Evolutionary conservation across 139 green algal species (phyloP).

Genomic region (Chlamydomonas asymmetrica): DNA sequence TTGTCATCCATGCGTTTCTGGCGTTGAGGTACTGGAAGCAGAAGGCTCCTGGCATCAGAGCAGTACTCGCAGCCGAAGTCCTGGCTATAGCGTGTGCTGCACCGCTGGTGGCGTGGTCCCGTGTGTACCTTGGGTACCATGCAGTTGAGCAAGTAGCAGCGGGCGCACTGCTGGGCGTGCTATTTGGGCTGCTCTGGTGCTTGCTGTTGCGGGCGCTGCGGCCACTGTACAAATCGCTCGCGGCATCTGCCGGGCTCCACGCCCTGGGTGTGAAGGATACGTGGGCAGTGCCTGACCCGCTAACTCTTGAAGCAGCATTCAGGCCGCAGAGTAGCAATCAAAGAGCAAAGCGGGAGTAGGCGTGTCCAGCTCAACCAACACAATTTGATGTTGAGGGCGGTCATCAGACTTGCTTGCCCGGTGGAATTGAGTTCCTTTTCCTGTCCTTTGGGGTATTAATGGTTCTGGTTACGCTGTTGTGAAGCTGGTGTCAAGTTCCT

Average conservation of each 20-base stretch:
- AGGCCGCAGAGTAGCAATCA: no score
- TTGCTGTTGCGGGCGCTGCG: background rate
- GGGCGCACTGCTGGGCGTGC: slow-evolving; percentile 1
- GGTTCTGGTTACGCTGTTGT: no score
- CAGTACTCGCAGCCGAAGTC: background rate
- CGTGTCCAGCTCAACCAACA: no score
- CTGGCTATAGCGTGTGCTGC: background rate
- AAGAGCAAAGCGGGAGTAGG: no score
- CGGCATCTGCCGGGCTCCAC: no score
- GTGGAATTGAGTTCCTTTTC: no score
- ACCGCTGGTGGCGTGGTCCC: background rate
- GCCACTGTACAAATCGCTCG: no score
- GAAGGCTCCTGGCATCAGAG: background rate
- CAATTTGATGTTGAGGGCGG: no score
- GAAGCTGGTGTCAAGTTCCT: no score
- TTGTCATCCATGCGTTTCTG: background rate
- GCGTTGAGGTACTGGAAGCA: background rate
- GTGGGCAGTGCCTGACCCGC: background rate
- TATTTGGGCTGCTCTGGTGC: background rate
- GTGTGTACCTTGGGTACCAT: slow-evolving; percentile 22
- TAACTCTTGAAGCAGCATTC: background rate
- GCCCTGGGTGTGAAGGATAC: slow-evolving; percentile 1
- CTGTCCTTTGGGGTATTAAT: no score
- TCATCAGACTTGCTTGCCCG: no score
- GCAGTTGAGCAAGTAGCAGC: slow-evolving; percentile 1